Base-by-base conservation (phyloP, 2,329 filamentous ascomycete species). In the Fusarium sp. region DNA sequence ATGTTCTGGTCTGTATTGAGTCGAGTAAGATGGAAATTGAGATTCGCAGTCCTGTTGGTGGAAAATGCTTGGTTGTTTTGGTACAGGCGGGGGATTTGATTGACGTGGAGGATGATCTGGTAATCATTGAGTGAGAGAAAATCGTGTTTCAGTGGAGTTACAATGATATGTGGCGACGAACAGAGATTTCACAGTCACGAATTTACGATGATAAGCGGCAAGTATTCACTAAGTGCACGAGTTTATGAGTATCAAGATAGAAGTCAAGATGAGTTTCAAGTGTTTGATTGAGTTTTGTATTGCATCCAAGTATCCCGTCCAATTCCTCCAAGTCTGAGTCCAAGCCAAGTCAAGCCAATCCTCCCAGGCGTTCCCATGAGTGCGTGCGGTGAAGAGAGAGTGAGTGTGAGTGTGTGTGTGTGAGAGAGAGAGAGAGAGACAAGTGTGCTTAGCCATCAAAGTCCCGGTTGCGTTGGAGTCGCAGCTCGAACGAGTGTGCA, bases 21-120 rank as follows among this genome's bases (percentile, higher is more conserved):
- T 82, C 81, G n/a, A 82, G 80, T 58, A 83, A 83, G 76, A 83
- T 83, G 81, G 81, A 82, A 57, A 70, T 83, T n/a, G 78, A 81
- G 48, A 80, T 83, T 56, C 73, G 69, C n/a, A 81, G 80, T 44
- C 78, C 77, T 2, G 56, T 74, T 0, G 61, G 52, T 24, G 81
- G 81, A 7, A 77, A 20, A 39, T 78, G 81, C 45, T 71, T 66
- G 28, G 69, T 63, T 38, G 72, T 81, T n/a, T 57, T 79, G 39
- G 77, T 80, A 3, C 65, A 59, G 31, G 74, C 75, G 35, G 80
- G 81, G 1, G 78, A 79, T 31, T 63, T 82, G 44, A 73, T 82
- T 26, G 79, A 78, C 57, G 76, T 77, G 24, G 75, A 75, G 22
- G 76, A 81, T n/a, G 74, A 77, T 38, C 64, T 81, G 59, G 70